These are phyloP conservation scores for Simplicillium sp. DNA, from an alignment of 2,329 filamentous ascomycete genomes.

Conservation along the genomic window DNA sequence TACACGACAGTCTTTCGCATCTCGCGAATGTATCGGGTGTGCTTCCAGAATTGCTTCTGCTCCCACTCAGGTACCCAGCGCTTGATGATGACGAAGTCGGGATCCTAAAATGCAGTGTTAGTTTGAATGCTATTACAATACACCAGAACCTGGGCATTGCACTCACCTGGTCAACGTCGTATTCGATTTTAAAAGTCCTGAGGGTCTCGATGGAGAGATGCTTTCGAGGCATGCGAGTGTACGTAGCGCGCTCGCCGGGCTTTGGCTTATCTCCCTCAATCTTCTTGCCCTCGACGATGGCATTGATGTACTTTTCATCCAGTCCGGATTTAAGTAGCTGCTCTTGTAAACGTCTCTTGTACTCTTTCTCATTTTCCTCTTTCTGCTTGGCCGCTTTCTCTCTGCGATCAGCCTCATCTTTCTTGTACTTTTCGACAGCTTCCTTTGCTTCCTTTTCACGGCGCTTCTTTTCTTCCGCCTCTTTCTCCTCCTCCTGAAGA, in stretches of 20 bases:
- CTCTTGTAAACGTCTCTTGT: constrained; percentile 45
- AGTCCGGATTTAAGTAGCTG: constrained; percentile 49
- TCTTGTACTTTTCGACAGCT: constrained; percentile 39
- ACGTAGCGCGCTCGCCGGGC: constrained; percentile 35
- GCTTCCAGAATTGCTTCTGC: constrained; percentile 63
- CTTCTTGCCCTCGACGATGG: constrained; percentile 49
- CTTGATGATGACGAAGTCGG: constrained; percentile 62
- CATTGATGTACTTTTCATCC: constrained; percentile 47
- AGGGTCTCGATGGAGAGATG: constrained; percentile 56
- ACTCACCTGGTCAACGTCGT: constrained; percentile 46
- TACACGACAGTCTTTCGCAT: constrained; percentile 41
- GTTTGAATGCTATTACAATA: neutral
- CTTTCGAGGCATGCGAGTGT: constrained; percentile 53
- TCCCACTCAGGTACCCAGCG: constrained; percentile 62
- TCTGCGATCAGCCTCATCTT: constrained; percentile 35
- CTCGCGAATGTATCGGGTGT: constrained; percentile 57
- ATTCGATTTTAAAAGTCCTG: constrained; percentile 44
- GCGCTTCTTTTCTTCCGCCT: constrained; percentile 30
- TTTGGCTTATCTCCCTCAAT: constrained; percentile 17
- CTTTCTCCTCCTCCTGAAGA: constrained; percentile 34
- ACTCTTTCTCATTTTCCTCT: constrained; percentile 42
- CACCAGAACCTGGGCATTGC: neutral
- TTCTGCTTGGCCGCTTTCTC: constrained; percentile 36
- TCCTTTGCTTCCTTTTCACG: constrained; percentile 36
- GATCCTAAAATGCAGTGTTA: neutral